Percentiles rank a stretch among this genome's conserved stretches.
Evolutionary conservation across 1,139 yeast genomes (phyloP).

Genomic region (Hyphopichia fennica): DNA sequence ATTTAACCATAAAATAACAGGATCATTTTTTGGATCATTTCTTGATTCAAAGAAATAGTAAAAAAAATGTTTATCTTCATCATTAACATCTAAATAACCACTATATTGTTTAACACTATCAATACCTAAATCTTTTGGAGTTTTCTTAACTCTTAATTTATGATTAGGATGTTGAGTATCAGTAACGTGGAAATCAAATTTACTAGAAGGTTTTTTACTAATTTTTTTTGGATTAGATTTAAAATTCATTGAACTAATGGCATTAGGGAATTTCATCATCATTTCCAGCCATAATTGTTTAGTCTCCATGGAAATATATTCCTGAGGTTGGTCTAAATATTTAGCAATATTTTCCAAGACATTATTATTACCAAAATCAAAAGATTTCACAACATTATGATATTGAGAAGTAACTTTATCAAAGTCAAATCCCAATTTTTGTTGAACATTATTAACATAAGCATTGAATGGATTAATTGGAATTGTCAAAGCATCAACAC

Average conservation of each 20-base stretch:
- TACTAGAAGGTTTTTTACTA: slow-evolving; percentile 27
- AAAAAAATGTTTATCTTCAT: slow-evolving; percentile 73
- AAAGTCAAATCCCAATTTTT: slow-evolving; percentile 20
- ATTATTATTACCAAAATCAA: slow-evolving; percentile 19
- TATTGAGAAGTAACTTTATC: slow-evolving; percentile 14
- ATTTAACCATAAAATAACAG: slow-evolving; percentile 46
- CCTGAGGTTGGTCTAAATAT: slow-evolving; percentile 47
- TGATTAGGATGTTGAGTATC: slow-evolving; percentile 51
- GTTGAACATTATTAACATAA: slow-evolving; percentile 23
- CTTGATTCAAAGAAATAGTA: slow-evolving; percentile 48
- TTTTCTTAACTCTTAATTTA: slow-evolving; percentile 59
- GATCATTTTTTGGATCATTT: slow-evolving; percentile 46
- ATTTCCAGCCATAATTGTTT: slow-evolving; percentile 60
- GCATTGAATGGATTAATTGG: slow-evolving; percentile 26
- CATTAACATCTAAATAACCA: slow-evolving; percentile 84
- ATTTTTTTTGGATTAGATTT: slow-evolving; percentile 50
- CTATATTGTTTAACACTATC: slow-evolving; percentile 81
- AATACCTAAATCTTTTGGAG: slow-evolving; percentile 64
- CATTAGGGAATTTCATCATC: slow-evolving; percentile 56
- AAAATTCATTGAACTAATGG: slow-evolving; percentile 48
- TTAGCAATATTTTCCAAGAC: slow-evolving; percentile 32
- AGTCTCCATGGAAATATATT: slow-evolving; percentile 47
- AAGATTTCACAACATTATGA: slow-evolving; percentile 15
- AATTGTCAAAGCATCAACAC: slow-evolving; percentile 30
- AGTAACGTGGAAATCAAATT: slow-evolving; percentile 59